A percentile compares a stretch with the other conserved stretches of the same genome.
Evolutionary conservation across 192 early-diverging fungal species (phyloP).

Genomic region (Coemansia sp.): DNA sequence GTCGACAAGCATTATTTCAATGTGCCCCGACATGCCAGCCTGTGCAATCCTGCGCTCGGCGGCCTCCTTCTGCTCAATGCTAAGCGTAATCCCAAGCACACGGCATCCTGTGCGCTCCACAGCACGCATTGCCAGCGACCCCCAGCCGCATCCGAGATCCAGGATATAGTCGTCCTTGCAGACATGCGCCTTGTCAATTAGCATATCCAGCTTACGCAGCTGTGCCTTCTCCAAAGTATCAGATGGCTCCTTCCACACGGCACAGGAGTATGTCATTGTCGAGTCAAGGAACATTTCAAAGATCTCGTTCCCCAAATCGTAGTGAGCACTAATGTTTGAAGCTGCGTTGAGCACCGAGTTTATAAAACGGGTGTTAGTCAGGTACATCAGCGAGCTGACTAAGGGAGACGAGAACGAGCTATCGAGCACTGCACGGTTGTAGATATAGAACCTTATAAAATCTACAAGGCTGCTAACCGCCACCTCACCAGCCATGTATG

Average conservation of each 20-base stretch:
- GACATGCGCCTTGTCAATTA: conserved; percentile 61
- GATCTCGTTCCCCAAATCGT: conserved; percentile 77
- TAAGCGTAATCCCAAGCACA: conserved; percentile 67
- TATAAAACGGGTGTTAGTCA: conserved; percentile 60
- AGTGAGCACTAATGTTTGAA: conserved; percentile 70
- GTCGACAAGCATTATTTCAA: conserved; percentile 66
- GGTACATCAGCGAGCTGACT: conserved; percentile 57
- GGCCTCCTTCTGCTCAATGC: conserved; percentile 64
- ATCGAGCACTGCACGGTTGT: conserved; percentile 54
- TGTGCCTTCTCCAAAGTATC: conserved; percentile 69
- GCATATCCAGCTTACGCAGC: conserved; percentile 61
- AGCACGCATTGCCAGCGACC: conserved; percentile 66
- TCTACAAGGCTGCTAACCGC: conserved; percentile 57
- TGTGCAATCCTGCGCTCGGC: conserved; percentile 63
- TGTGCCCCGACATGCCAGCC: conserved; percentile 58
- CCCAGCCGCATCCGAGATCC: conserved; percentile 78
- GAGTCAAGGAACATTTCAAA: conserved; percentile 68
- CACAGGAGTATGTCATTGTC: conserved; percentile 74
- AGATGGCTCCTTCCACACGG: conserved; percentile 58
- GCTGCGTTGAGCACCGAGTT: conserved; percentile 65
- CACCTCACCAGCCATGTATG: conserved; percentile 70
- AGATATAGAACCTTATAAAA: conserved; percentile 64
- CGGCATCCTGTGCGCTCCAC: conserved; percentile 60
- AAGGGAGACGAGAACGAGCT: conserved; percentile 53
- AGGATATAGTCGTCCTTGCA: conserved; percentile 60